Percentiles rank a stretch among this genome's conserved stretches.
Evolutionary conservation across 108 stramenopile genomes (phyloP).

Genomic region (Nitzschia sp.): DNA sequence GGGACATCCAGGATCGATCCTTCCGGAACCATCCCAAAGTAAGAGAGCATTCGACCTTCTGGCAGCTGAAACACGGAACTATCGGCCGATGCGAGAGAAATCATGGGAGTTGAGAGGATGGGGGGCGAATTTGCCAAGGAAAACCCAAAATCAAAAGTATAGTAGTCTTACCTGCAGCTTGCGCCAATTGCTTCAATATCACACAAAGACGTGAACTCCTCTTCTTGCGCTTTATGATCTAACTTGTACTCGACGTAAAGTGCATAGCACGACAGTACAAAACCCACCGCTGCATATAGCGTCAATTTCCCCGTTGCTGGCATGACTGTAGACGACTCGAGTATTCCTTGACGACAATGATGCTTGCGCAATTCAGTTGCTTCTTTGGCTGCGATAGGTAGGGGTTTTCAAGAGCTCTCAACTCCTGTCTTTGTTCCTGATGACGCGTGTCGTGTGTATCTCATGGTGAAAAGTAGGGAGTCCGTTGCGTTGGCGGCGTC

Average conservation of each 20-base stretch:
- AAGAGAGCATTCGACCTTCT: constrained; percentile 74
- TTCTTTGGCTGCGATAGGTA: no score
- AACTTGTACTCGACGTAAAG: constrained; percentile 79
- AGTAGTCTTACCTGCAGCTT: constrained; percentile 67
- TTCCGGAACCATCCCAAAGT: constrained; percentile 71
- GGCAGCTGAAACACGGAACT: constrained; percentile 75
- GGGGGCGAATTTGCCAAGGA: background rate
- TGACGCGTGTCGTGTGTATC: no score
- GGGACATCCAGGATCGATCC: constrained; percentile 70
- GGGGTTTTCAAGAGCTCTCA: no score
- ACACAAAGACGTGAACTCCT: constrained; percentile 75
- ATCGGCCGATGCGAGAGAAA: no score
- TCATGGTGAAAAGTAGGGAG: no score
- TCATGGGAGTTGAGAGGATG: no score
- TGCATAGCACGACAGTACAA: constrained; percentile 71
- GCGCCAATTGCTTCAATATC: constrained; percentile 83
- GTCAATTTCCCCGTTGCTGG: constrained; percentile 4
- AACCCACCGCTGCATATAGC: constrained; percentile 45
- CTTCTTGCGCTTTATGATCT: constrained; percentile 40
- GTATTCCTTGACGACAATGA: background rate
- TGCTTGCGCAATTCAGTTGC: background rate
- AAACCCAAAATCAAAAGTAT: background rate
- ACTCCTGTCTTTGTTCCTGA: no score
- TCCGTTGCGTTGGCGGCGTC: no score
- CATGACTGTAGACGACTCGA: background rate